A percentile compares a stretch with the other conserved stretches of the same genome.
phyloP scores from a whole-genome alignment of 2,329 filamentous ascomycete species.

The Penicillium sp. region DNA sequence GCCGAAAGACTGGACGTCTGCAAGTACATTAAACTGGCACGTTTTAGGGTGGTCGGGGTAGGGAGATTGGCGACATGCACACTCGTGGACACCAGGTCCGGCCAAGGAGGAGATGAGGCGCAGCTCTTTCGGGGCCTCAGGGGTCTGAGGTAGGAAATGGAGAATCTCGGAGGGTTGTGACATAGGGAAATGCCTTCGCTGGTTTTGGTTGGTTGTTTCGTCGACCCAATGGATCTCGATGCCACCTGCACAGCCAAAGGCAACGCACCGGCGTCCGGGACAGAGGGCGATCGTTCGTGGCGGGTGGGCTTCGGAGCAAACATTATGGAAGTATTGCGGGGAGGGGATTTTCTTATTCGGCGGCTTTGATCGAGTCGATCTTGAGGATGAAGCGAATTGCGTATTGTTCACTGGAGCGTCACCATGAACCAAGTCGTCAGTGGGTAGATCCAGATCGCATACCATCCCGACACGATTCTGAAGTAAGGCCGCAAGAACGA shows the following conservation, averaged over 20 bases:
- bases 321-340: constrained; percentile 48
- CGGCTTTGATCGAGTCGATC: neutral
- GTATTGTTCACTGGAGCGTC: neutral
- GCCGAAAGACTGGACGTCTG: constrained; percentile 28
- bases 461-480: constrained; percentile 61
- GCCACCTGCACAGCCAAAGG: constrained; percentile 62
- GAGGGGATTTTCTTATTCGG: constrained; percentile 31
- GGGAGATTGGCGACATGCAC: constrained; percentile 26
- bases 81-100: constrained; percentile 36
- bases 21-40: constrained; percentile 31
- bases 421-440: neutral
- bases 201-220: constrained; percentile 42
- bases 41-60: constrained; percentile 19
- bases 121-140: constrained; percentile 55
- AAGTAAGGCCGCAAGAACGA: constrained; percentile 59
- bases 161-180: constrained; percentile 43
- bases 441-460: constrained; percentile 49
- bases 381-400: neutral
- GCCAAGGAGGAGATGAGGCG: constrained; percentile 62
- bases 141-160: constrained; percentile 59
- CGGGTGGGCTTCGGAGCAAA: constrained; percentile 62
- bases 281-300: constrained; percentile 65
- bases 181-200: constrained; percentile 41
- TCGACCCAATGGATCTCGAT: constrained; percentile 64
- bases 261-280: constrained; percentile 63